Base-by-base conservation (phyloP, 768 basidiomycete genomes). In the Pleurotus eryngii region DNA sequence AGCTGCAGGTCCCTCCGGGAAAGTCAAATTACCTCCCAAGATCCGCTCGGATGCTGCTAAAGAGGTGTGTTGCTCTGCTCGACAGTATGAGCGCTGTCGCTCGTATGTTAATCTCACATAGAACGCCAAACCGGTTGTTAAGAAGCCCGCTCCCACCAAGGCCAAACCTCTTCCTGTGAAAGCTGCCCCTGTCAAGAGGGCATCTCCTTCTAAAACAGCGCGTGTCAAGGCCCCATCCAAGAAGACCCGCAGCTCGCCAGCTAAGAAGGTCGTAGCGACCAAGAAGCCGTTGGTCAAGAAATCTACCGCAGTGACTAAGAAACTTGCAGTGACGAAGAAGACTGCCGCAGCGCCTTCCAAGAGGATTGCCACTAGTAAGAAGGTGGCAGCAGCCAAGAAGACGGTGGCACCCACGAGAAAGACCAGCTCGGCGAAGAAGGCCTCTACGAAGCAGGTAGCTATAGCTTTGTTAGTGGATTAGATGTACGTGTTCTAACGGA, bases 11-110 rank as follows among this genome's bases (percentile, higher is more conserved):
- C 79, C 65, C 22, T 67, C 65, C 18, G 65, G 65, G 26, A 76
- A 76, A 59, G 70, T 76, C 64, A 90, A 89, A 71, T 81, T 91
- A 24, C 81, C 87, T 24, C 83, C 87, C 56, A 90, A 89, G 76
- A 66, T 77, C 63, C 75, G 77, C 38, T 65, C 74, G n/a, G 84
- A 82, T 60, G 81, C 82, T 54, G 76, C 77, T 11, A 81, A 81
- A 65, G 80, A 81, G 78, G 79, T 79, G 20, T 35, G 30, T 35
- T 35, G 30, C 30, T 35, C 30, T 9, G 30, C 11, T 35, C 30
- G 9, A 35, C 30, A 35, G 2, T 8, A 35, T 4, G 30, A 35
- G 30, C 11, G 30, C 11, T 35, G 8, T 35, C 30, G 30, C 30
- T 35, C 9, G 11, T 11, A 35, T 54, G 17, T 45, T 47, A 40